Conservation (phyloP, 2,329 filamentous ascomycete species). For the Annulohypoxylon truncatum region DNA sequence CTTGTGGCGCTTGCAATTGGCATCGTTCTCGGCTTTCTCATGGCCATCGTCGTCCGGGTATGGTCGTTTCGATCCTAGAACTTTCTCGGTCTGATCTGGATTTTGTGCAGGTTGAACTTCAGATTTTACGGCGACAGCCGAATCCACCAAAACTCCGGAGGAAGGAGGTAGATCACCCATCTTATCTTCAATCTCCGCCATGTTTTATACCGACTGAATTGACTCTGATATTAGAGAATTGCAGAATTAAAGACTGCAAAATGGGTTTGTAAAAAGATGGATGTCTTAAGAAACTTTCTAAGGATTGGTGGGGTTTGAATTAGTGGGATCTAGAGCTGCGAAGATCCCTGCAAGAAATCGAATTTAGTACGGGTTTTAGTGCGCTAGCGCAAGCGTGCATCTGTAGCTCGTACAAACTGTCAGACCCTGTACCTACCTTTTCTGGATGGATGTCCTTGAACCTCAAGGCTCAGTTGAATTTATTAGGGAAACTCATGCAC, state of each 20-base stretch:
- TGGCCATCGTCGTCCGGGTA: conserved; percentile 64
- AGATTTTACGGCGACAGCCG: conserved; percentile 19
- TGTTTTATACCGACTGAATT: conserved; percentile 7
- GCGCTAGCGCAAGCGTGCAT: no score
- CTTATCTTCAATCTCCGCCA: conserved; percentile 17
- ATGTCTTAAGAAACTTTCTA: neutral
- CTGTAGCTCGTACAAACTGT: no score
- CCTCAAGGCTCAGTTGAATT: no score
- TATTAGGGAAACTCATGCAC: no score
- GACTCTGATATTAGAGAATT: neutral
- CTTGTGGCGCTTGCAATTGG: conserved; percentile 1
- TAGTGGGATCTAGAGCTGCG: neutral
- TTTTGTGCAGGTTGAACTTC: conserved; percentile 23
- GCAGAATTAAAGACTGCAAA: neutral
- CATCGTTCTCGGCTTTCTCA: neutral
- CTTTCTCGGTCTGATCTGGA: conserved; percentile 24
- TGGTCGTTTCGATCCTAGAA: conserved; percentile 46
- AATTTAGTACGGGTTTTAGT: no score
- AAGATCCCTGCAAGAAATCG: neutral
- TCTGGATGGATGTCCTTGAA: no score
- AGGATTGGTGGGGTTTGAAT: conserved; percentile 6
- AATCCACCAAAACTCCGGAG: conserved; percentile 10
- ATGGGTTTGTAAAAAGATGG: neutral
- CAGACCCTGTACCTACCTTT: no score
- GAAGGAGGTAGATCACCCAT: neutral